Evolutionary conservation across 202 grass and related monocot species (phyloP), one percentile per base, ranked within the genome.

Genomic region (Hordeum pubiflorum): DNA sequence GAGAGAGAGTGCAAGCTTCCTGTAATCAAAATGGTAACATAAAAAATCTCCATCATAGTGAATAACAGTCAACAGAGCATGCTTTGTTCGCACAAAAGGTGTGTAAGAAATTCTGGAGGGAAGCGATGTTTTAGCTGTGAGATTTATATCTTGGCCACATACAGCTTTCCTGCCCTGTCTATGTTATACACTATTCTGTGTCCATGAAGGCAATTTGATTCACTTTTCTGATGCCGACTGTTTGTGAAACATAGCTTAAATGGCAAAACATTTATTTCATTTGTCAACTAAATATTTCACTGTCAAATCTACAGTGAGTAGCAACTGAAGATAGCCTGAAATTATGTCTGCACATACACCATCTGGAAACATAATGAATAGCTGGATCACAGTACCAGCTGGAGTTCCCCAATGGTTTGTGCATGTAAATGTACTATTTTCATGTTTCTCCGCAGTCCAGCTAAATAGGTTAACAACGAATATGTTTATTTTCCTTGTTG

Each of bases 11-110:
- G 31, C 34, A 60, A 81, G 80, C 38, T 87, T 52, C 38, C 68
- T 84, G 81, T 80, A 75, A 84, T 32, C 13, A 84, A 84, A 84
- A 74, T 31, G 36, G 3, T 3, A 81, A 33, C 10, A 41, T 65
- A 36, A 29, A 79, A 67, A 37, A 76, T 74, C 4, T 62, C 36
- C 26, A 46, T 38, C 23, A 24, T 61, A 38, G 34, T 48, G 58
- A 69, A 31, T 21, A 13, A 36, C 24, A 21, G 46, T 34, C 43
- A 12, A 41, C 6, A 66, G 36, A 66, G 50, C 24, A 72, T n/a
- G 23, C 23, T 72, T 70, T 27, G 41, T 70, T 70, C 22, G 24
- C 38, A 71, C 34, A 54, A 54, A 8, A n/a, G 48, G 37, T 63
- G 32, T n/a, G 3, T n/a, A n/a, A n/a, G 44, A 71, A 73, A 82